Conservation (phyloP, 2,329 filamentous ascomycete species). For the Fusarium camptoceras region DNA sequence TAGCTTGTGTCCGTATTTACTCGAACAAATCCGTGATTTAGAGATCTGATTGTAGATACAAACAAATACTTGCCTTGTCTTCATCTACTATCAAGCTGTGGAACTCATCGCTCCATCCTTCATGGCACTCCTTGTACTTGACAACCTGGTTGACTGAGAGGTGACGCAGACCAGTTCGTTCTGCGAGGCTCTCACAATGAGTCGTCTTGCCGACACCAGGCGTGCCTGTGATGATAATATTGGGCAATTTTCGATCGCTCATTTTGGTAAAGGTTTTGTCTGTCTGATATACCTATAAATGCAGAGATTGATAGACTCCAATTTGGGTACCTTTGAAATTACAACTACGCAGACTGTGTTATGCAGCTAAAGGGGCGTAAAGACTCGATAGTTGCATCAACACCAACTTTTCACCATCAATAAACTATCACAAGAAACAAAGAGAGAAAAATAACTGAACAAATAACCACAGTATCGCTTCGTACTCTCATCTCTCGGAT, state of each 20-base stretch:
- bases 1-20: neutral
- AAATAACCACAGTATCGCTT: conserved; percentile 41
- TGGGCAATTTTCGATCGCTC: conserved; percentile 71
- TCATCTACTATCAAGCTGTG: conserved; percentile 95
- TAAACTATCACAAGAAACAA: conserved; percentile 6
- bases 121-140: conserved; percentile 87
- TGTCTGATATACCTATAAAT: conserved; percentile 7
- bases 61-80: conserved; percentile 75
- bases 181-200: conserved; percentile 84
- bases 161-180: conserved; percentile 81
- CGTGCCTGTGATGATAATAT: conserved; percentile 95
- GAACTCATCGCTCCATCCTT: conserved; percentile 86
- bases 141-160: conserved; percentile 91
- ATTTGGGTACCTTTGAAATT: conserved; percentile 16
- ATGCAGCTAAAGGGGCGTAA: conserved; percentile 39
- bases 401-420: neutral
- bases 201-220: conserved; percentile 97
- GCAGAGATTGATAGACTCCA: conserved; percentile 41
- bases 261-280: conserved; percentile 17
- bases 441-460: conserved; percentile 6
- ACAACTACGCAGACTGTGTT: conserved; percentile 10
- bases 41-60: too few species aligned
- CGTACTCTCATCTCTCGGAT: conserved; percentile 36
- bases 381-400: conserved; percentile 27
- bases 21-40: neutral